Evolutionary conservation across 345 rosid species (phyloP), one percentile per base, ranked within the genome.

Genomic region (Toxicodendron radicans): DNA sequence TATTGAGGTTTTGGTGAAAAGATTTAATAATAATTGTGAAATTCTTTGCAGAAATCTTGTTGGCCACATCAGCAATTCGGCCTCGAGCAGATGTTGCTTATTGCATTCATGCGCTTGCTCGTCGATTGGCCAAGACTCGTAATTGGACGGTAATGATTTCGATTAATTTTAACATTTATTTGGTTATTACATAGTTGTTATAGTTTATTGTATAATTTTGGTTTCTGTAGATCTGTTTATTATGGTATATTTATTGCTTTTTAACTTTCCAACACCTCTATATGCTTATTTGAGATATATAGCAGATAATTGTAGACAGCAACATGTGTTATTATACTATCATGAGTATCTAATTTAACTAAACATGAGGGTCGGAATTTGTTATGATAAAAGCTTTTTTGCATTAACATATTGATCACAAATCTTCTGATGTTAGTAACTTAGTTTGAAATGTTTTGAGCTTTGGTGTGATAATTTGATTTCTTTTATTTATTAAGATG

Each of bases 71-170:
- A 12, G 90, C 94, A 17, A 78, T 87, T 49, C 91, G 95, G 48
- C 95, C 98, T 27, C 91, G 97, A 63, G 97, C 98, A 5, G 97
- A 93, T 86, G 98, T 93, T 78, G 94, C 92, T 1, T 93, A 91
- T 68, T 93, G 97, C 73, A 90, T 93, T 72, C 92, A 87, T 66
- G 95, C 95, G 0, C 95, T 93, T 75, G 82, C 94, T 23, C 90
- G 97, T 45, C 83, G 98, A 54, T 80, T 93, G 82, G 87, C 90
- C 57, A 93, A 93, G 79, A 93, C 98, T 46, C 90, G 86, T 62
- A 93, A 91, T 72, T 93, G 98, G 98, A 93, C 97, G 89, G 95
- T 91, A 85, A 14, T 51, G n/a, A 46, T 18, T 54, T 11, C 38
- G 14, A 57, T 24, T 58, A 23, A 45, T 52, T 43, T 5, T 46